A percentile compares a stretch with the other conserved stretches of the same genome.
phyloP scores from a whole-genome alignment of 2,329 filamentous ascomycete genomes.

The Metarhizium brunneum region DNA sequence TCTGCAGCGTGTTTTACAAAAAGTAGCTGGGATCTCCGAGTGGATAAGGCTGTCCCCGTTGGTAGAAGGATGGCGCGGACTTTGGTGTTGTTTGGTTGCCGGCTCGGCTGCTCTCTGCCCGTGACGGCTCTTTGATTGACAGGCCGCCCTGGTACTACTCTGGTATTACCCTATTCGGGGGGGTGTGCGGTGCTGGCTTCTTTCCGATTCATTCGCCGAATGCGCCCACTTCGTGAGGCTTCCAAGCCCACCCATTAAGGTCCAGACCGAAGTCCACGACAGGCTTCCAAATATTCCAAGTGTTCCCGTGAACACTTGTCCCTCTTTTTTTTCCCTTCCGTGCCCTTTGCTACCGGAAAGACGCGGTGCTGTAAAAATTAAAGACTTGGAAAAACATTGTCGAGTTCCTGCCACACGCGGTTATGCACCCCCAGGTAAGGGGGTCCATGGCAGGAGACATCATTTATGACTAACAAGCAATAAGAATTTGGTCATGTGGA shows the following conservation, averaged over 20 bases:
- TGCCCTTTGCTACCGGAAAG: background rate
- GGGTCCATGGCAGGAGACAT: background rate
- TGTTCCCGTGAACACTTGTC: background rate
- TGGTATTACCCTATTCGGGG: background rate
- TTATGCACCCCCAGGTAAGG: background rate
- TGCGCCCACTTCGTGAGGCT: background rate
- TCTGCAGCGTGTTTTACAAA: background rate
- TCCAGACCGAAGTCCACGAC: slow-evolving; percentile 2
- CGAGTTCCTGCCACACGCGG: background rate
- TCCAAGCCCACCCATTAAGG: background rate
- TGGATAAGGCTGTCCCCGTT: background rate
- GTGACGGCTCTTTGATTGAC: background rate
- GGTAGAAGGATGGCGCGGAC: background rate
- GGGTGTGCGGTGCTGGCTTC: slow-evolving; percentile 3
- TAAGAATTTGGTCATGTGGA: background rate
- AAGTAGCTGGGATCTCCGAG: slow-evolving; percentile 1
- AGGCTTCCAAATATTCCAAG: background rate
- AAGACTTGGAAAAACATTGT: too few relatives aligned
- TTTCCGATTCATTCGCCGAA: slow-evolving; percentile 6
- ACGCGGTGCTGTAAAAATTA: background rate
- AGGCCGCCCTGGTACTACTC: background rate
- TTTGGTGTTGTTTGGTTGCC: background rate
- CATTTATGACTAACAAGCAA: background rate
- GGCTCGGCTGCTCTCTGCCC: background rate
- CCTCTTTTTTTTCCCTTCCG: background rate